Percentiles rank a stretch among this genome's conserved stretches.
These are phyloP conservation scores for Scenedesmus sp. DNA, from an alignment of 163 green algal species.

Conservation along the genomic window DNA sequence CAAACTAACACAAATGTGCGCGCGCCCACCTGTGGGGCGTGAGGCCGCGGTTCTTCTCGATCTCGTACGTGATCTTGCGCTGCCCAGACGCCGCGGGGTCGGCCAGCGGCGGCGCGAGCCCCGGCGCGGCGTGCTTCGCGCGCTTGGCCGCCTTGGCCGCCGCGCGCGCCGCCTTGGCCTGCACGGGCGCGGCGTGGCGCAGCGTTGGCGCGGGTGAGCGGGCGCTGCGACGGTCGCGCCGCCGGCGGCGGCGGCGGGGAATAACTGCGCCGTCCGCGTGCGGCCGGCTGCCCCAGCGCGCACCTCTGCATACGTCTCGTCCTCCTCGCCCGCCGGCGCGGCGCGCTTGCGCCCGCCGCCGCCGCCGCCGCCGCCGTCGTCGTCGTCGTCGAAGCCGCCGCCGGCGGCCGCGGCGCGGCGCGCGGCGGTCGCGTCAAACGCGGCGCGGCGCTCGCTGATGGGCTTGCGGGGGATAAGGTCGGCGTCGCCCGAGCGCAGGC, in stretches of 20 bases:
- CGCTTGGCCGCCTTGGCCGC: slow-evolving; percentile 67
- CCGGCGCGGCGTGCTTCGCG: slow-evolving; percentile 53
- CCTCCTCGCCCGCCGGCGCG: slow-evolving; percentile 65
- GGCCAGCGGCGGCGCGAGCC: slow-evolving; percentile 63
- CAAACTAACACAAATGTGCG: too few relatives aligned
- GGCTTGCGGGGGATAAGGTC: slow-evolving; percentile 70
- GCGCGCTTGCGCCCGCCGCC: slow-evolving; percentile 38
- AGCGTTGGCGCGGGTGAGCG: too few relatives aligned
- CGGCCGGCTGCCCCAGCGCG: too few relatives aligned
- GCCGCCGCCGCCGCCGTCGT: slow-evolving; percentile 38
- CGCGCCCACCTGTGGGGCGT: slow-evolving; percentile 88
- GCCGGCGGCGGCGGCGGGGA: too few relatives aligned
- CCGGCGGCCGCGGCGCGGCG: slow-evolving; percentile 38
- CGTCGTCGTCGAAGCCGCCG: neutral
- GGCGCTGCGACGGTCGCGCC: too few relatives aligned
- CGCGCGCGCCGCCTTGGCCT: slow-evolving; percentile 45
- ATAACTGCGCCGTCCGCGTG: too few relatives aligned
- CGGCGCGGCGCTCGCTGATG: slow-evolving; percentile 79
- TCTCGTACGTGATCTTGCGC: slow-evolving; percentile 74
- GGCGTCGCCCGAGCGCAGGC: slow-evolving; percentile 58
- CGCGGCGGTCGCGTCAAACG: slow-evolving; percentile 73
- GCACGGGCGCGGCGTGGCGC: too few relatives aligned
- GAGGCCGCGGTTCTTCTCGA: slow-evolving; percentile 97
- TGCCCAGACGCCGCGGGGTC: slow-evolving; percentile 58
- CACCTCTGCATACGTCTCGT: slow-evolving; percentile 78